These are phyloP conservation scores for Boletus reticuloceps DNA, from an alignment of 768 basidiomycete genomes.

Conservation along the genomic window DNA sequence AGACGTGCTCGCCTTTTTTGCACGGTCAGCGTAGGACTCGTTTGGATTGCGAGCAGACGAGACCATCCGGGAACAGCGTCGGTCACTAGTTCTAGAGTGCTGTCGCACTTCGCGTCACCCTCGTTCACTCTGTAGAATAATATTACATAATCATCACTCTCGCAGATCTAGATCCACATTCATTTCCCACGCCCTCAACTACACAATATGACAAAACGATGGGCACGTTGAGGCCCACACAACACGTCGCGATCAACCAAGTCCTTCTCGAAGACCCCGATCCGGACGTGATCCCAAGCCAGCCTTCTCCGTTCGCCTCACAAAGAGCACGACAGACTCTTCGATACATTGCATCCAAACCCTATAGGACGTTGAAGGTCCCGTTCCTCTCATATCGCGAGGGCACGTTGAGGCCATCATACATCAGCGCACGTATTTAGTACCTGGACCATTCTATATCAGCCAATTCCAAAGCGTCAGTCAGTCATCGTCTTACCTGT, in stretches of 20 bases:
- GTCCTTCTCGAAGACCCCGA: constrained; percentile 4
- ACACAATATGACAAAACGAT: neutral
- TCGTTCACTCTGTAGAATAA: neutral
- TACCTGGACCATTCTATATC: constrained; percentile 22
- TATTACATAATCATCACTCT: constrained; percentile 19
- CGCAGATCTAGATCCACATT: constrained; percentile 14
- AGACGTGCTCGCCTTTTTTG: constrained; percentile 40
- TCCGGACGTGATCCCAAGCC: constrained; percentile 16
- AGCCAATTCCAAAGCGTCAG: neutral
- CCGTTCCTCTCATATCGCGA: constrained; percentile 53
- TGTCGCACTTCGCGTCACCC: constrained; percentile 24
- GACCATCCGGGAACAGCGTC: constrained; percentile 28
- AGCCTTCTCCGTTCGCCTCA: constrained; percentile 23
- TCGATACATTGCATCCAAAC: constrained; percentile 47
- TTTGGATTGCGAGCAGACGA: constrained; percentile 35
- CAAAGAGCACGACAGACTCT: constrained; percentile 46
- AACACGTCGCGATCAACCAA: constrained; percentile 11
- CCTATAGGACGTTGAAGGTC: constrained; percentile 66
- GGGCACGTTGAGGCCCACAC: constrained; percentile 39
- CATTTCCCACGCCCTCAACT: constrained; percentile 3
- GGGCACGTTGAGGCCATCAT: constrained; percentile 80
- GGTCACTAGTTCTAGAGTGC: constrained; percentile 1
- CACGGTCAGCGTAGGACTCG: constrained; percentile 59
- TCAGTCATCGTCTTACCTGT: constrained; percentile 42
- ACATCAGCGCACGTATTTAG: constrained; percentile 15